Evolutionary conservation across 768 basidiomycete species (phyloP), one percentile per base, ranked within the genome.

Genomic region (Clavaria fumosa): DNA sequence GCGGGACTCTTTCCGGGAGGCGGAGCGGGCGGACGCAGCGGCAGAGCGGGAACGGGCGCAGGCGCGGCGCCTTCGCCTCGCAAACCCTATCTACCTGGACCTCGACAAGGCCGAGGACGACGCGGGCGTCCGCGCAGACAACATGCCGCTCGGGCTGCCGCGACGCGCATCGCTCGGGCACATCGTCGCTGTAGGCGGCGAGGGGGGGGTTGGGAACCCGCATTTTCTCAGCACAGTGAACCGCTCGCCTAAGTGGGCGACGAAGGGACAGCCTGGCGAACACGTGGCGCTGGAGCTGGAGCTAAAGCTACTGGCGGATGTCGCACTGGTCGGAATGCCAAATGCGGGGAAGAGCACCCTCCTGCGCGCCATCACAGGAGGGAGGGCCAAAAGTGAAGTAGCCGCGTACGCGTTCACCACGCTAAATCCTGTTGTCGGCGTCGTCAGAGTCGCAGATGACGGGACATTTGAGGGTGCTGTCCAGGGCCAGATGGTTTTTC

Each of bases 261-360:
- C 83, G 12, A 69, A 75, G 12, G 89, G 85, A 0, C 64, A 69
- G 5, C 69, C 70, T 3, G 88, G 83, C 7, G 82, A 88, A 47
- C 66, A 73, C 4, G 58, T 91, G 44, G 78, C 80, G 1, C 67
- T 97, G n/a, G 69, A 76, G 14, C 64, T 99, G 10, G 93, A 95
- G 54, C 78, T 99, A 43, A 96, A 96, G 55, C 67, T 93, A 4
- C 66, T 91, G 3, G 89, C 93, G 2, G 93, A 99, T 53, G 66
- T 97, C n/a, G 95, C 88, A 0, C 63, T 99, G 14, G 90, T 99
- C 2, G 95, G 95, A 0, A 77, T 95, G 62, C 95, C 95, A 5
- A 99, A 96, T 47, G 88, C 84, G 0, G 93, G 79, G 20, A 84
- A 86, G 61, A 91, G 86, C 56, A 97, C 95, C 0, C 58, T 99